Conservation (phyloP, 768 basidiomycete species). For the Amanita inopinata region DNA sequence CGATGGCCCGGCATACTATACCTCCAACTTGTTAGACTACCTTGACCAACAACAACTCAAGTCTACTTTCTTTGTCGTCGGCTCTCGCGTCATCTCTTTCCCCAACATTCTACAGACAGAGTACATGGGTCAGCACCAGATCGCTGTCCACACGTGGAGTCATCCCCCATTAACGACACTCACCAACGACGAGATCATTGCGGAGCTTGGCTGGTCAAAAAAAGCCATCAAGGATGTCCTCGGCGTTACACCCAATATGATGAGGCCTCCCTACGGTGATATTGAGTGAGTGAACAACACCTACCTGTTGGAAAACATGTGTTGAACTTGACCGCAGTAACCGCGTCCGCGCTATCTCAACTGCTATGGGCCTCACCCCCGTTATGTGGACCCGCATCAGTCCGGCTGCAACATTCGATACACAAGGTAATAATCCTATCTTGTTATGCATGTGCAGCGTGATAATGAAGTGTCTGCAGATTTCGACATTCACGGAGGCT, state of each 20-base stretch:
- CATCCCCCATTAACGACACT: slow-evolving; percentile 66
- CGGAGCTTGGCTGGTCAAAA: slow-evolving; percentile 82
- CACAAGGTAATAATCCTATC: slow-evolving; percentile 34
- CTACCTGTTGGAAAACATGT: neutral
- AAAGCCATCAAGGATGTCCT: slow-evolving; percentile 77
- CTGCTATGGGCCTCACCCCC: slow-evolving; percentile 74
- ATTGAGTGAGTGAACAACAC: slow-evolving; percentile 42
- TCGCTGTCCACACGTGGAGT: slow-evolving; percentile 62
- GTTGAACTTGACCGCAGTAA: slow-evolving; percentile 35
- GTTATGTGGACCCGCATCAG: slow-evolving; percentile 79
- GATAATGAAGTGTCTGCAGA: slow-evolving; percentile 31
- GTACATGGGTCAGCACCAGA: slow-evolving; percentile 74
- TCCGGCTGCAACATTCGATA: slow-evolving; percentile 57
- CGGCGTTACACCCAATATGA: slow-evolving; percentile 69
- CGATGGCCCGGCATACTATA: slow-evolving; percentile 77
- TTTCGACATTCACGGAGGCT: slow-evolving; percentile 70
- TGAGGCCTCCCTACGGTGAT: slow-evolving; percentile 78
- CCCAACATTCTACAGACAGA: slow-evolving; percentile 62
- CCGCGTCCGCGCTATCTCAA: slow-evolving; percentile 76
- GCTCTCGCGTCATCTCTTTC: slow-evolving; percentile 67
- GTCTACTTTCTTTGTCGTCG: slow-evolving; percentile 83
- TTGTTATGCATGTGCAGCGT: neutral
- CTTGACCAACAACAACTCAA: slow-evolving; percentile 54
- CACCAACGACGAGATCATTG: slow-evolving; percentile 73
- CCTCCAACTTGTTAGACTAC: slow-evolving; percentile 63